Conservation (phyloP, 805 yeast genomes). For the Ascoidea asiatica region DNA sequence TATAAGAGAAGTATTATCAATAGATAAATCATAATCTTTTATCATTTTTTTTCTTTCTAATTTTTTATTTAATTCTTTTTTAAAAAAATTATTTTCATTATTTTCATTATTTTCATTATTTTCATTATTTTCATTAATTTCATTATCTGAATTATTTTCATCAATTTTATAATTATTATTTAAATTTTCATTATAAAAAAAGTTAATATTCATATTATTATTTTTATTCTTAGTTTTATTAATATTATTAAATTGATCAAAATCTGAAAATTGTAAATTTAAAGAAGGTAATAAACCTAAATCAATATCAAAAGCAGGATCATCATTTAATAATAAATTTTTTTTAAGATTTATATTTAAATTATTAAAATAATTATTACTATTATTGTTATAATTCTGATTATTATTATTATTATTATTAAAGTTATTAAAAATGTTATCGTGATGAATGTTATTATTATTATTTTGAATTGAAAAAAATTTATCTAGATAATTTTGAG, state of each 20-base stretch:
- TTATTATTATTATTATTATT: neutral
- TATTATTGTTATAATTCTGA: neutral
- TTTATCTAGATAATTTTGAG: neutral
- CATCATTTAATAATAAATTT: slow-evolving; percentile 19
- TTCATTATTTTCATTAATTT: neutral
- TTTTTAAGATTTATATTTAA: neutral
- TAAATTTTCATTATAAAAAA: neutral
- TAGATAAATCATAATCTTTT: neutral
- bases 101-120: neutral
- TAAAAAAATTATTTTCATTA: too few species aligned
- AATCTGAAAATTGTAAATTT: neutral
- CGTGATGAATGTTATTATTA: too few species aligned
- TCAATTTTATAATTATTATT: neutral
- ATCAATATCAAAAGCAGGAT: slow-evolving; percentile 23
- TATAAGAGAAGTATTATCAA: neutral
- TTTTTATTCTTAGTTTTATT: neutral
- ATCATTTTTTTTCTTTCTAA: too few species aligned
- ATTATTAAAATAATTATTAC: neutral
- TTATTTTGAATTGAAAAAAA: too few species aligned
- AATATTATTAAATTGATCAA: neutral
- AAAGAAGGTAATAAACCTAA: slow-evolving; percentile 17
- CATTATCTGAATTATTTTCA: neutral
- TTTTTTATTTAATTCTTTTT: neutral
- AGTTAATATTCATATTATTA: neutral
- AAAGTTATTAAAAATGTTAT: neutral